phyloP scores from a whole-genome alignment of 2,329 filamentous ascomycete species.

The Exophiala sideris region DNA sequence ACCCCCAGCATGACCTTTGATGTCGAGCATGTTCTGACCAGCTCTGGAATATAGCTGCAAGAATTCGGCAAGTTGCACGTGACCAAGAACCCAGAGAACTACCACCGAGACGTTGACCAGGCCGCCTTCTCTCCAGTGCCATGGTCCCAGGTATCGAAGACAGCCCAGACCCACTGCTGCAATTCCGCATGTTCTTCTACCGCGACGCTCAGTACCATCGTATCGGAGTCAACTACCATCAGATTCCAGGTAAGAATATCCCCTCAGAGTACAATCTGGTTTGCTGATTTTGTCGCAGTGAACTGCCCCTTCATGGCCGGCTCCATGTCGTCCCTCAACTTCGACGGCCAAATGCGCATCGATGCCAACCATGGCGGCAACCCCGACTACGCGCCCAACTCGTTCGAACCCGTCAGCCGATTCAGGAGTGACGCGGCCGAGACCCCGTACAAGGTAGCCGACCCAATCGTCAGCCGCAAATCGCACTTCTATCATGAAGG shows the following conservation, averaged over 20 bases:
- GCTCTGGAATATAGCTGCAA: slow-evolving; percentile 34
- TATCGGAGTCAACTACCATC: slow-evolving; percentile 48
- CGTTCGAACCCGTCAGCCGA: slow-evolving; percentile 41
- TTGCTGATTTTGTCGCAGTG: slow-evolving; percentile 6
- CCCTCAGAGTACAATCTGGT: not conserved
- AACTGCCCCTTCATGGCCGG: slow-evolving; percentile 50
- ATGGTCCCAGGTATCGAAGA: slow-evolving; percentile 53
- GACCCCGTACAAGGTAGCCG: slow-evolving; percentile 48
- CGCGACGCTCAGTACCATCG: slow-evolving; percentile 52
- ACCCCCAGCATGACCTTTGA: too few species aligned
- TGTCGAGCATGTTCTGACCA: too few species aligned
- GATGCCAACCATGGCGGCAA: slow-evolving; percentile 49
- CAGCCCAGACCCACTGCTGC: slow-evolving; percentile 47
- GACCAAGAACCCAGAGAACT: slow-evolving; percentile 55
- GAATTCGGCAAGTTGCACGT: slow-evolving; percentile 50
- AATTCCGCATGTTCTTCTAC: slow-evolving; percentile 52
- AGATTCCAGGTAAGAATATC: slow-evolving; percentile 37
- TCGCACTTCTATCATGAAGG: slow-evolving; percentile 56
- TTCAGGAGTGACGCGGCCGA: slow-evolving; percentile 53
- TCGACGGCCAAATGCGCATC: slow-evolving; percentile 48
- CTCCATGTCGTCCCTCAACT: slow-evolving; percentile 47
- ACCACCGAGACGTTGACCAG: slow-evolving; percentile 51
- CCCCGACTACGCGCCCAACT: slow-evolving; percentile 53
- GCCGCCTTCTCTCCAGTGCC: slow-evolving; percentile 50
- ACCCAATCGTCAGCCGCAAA: slow-evolving; percentile 51